phyloP scores from a whole-genome alignment of 2,329 filamentous ascomycete species.

The Penicillium frequentans region DNA sequence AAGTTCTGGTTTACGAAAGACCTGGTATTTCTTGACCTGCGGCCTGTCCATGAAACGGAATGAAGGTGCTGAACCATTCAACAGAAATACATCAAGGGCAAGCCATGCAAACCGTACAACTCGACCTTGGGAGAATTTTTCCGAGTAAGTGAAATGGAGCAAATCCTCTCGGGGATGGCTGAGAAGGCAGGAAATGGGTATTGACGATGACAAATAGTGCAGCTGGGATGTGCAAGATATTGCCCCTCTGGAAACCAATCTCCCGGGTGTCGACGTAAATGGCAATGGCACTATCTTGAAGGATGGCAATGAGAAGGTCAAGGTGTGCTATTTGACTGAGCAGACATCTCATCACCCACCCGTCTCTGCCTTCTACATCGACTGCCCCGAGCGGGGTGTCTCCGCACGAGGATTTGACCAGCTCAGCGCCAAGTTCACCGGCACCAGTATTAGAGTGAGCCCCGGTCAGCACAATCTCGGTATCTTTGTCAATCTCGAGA shows the following conservation, averaged over 20 bases:
- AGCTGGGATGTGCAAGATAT: conserved; percentile 91
- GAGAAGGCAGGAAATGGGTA: not conserved
- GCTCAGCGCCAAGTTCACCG: conserved; percentile 95
- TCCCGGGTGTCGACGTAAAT: conserved; percentile 33
- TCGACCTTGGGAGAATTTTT: conserved; percentile 97
- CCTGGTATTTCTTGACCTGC: conserved; percentile 52
- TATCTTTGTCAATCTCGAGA: conserved; percentile 87
- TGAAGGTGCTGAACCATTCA: conserved; percentile 16
- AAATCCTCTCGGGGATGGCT: not conserved
- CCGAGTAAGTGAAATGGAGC: conserved; percentile 59
- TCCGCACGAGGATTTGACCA: conserved; percentile 90
- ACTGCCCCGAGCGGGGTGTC: conserved; percentile 88
- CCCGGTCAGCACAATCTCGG: conserved; percentile 92
- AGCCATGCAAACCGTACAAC: conserved; percentile 98
- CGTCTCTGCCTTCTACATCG: conserved; percentile 91
- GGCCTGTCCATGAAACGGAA: not conserved
- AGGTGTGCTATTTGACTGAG: conserved; percentile 91
- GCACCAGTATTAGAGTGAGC: conserved; percentile 86
- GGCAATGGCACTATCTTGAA: conserved; percentile 33
- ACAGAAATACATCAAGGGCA: conserved; percentile 95
- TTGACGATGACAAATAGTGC: conserved; percentile 62
- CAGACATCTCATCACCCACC: conserved; percentile 98
- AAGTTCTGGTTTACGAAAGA: conserved; percentile 99
- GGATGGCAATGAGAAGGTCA: conserved; percentile 55
- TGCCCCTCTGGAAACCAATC: conserved; percentile 60